Conservation (phyloP, 192 early-diverging fungal species). For the Linnemannia exigua region DNA sequence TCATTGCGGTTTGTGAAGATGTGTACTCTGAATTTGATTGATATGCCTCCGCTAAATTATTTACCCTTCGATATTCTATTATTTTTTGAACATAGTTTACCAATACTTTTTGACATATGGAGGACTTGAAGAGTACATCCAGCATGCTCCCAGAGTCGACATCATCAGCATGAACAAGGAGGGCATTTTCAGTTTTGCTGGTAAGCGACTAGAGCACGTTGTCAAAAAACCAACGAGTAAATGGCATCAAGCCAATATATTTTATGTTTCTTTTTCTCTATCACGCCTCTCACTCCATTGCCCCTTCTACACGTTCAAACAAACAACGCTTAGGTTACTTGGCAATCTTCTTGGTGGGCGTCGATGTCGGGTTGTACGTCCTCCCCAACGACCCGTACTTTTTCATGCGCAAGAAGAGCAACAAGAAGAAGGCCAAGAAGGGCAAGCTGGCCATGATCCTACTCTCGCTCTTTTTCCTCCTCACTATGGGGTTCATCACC, state of each 20-base stretch:
- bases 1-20: not conserved
- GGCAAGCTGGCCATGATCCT: conserved; percentile 61
- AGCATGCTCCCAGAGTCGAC: conserved; percentile 77
- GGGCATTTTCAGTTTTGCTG: conserved; percentile 87
- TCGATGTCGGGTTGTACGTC: conserved; percentile 81
- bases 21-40: not conserved
- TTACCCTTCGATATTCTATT: not conserved
- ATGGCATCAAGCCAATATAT: no score
- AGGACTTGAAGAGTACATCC: conserved; percentile 80
- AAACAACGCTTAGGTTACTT: conserved; percentile 85
- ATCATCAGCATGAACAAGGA: conserved; percentile 91
- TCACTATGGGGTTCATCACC: conserved; percentile 62
- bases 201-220: conserved; percentile 39
- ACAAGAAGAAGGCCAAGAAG: conserved; percentile 59
- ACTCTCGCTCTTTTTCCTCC: conserved; percentile 58
- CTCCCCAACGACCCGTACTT: conserved; percentile 59
- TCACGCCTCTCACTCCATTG: no score
- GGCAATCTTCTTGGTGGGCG: conserved; percentile 83
- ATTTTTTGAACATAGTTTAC: conserved; percentile 64
- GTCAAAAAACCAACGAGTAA: no score
- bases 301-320: not conserved
- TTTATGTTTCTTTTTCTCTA: not conserved
- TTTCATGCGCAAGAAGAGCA: conserved; percentile 52
- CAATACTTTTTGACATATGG: conserved; percentile 67
- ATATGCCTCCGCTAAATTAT: not conserved